A percentile compares a stretch with the other conserved stretches of the same genome.
phyloP scores from a whole-genome alignment of 495 filamentous ascomycete genomes.

The Penicillium paradoxum region DNA sequence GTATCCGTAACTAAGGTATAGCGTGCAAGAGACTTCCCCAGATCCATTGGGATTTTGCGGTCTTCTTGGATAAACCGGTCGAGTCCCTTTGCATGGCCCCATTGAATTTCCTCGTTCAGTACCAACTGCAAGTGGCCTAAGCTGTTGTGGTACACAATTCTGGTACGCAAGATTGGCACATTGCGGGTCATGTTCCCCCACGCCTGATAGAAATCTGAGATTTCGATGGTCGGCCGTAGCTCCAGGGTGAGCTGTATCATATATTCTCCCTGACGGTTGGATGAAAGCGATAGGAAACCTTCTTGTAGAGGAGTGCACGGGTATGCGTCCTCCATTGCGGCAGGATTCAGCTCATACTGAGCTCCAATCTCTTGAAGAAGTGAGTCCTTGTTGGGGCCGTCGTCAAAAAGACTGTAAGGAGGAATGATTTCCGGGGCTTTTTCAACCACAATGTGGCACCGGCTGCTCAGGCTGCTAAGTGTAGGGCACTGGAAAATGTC shows the following conservation, averaged over 20 bases:
- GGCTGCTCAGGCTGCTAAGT: constrained; percentile 1
- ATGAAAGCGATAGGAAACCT: constrained; percentile 45
- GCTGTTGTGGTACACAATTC: constrained; percentile 41
- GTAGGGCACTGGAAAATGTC: constrained; percentile 5
- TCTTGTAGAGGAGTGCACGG: constrained; percentile 48
- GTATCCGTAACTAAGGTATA: constrained; percentile 37
- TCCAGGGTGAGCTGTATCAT: constrained; percentile 39
- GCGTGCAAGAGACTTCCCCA: constrained; percentile 42
- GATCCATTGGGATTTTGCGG: constrained; percentile 34
- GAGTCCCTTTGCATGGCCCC: constrained; percentile 25
- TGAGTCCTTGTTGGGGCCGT: not conserved
- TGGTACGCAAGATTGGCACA: constrained; percentile 46
- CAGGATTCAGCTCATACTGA: not conserved
- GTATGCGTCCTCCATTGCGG: constrained; percentile 27
- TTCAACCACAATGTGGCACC: constrained; percentile 1
- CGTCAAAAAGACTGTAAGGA: constrained; percentile 2
- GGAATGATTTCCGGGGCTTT: constrained; percentile 5
- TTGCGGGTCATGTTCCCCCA: constrained; percentile 10
- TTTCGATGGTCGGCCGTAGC: constrained; percentile 19
- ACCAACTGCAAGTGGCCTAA: constrained; percentile 48
- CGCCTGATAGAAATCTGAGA: constrained; percentile 10
- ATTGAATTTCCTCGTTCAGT: constrained; percentile 31
- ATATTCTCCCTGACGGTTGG: constrained; percentile 45
- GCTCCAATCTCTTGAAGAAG: not conserved
- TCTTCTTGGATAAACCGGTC: constrained; percentile 40